Evolutionary conservation across 106 monocot genomes (phyloP), one percentile per base, ranked within the genome.

Genomic region (Alisma plantagoaquatica): DNA sequence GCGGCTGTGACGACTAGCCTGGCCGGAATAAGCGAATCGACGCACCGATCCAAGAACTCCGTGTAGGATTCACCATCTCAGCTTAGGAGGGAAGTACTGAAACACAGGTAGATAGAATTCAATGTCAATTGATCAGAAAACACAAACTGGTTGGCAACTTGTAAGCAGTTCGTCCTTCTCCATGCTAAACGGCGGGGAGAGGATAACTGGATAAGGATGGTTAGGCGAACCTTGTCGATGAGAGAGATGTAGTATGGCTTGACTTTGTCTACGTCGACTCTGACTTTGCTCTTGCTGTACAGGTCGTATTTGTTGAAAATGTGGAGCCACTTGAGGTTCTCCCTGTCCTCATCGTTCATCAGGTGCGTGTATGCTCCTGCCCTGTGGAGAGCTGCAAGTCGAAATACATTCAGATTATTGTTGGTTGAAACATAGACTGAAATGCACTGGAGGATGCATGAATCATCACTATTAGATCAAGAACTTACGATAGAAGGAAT

Each of bases 251-350:
- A 94, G 56, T 88, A 88, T 16, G 93, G 87, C 72, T 94, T 87
- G 65, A 94, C 93, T 41, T 83, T 72, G 46, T 94, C 83, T 41
- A 78, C 87, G 51, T 94, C 77, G 28, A 94, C 62, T 51, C 77
- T 73, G 41, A 77, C 80, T 62, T 94, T 87, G 71, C 93, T 94
- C 80, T 94, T 94, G 70, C 93, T 94, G 41, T 88, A 88, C 7
- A 88, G 72, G 26, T 94, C 93, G 54, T 94, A 94, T 59, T 83
- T 94, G 67, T 94, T 94, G 59, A 94, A 94, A 29, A 88, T 29
- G 51, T 75, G 74, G 0, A 94, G 70, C 93, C 93, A 94, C 48
- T 94, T 87, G n/a, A 87, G 52, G 38, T 83, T 94, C 54, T 94
- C 77, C 48, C 58, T 78, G 54, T 94, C 87, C 48, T 94, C 87